Conservation (phyloP, 2,329 filamentous ascomycete species). For the Gaeumannomyces tritici region DNA sequence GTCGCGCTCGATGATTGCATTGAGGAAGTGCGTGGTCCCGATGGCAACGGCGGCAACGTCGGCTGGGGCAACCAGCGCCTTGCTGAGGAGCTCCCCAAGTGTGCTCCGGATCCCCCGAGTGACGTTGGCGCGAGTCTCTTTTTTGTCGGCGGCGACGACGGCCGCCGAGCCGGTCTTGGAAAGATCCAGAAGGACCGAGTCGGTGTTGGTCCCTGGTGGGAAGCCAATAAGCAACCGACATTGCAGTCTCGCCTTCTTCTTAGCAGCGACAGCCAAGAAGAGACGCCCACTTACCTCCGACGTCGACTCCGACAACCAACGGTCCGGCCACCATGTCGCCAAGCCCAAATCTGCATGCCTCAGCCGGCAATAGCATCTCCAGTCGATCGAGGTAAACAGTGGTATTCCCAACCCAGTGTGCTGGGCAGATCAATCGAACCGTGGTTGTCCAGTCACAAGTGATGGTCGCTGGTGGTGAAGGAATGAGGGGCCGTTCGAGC, state of each 20-base stretch:
- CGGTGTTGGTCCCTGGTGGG: constrained; percentile 35
- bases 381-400: not conserved
- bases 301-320: constrained; percentile 2
- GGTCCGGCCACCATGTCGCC: not conserved
- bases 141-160: constrained; percentile 39
- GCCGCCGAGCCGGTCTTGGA: constrained; percentile 23
- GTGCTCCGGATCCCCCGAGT: constrained; percentile 35
- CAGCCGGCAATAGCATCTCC: no score
- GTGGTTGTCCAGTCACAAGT: not conserved
- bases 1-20: constrained; percentile 46
- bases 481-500: not conserved
- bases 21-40: constrained; percentile 49
- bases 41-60: constrained; percentile 39
- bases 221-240: not conserved
- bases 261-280: not conserved
- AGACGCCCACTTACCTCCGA: not conserved
- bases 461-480: not conserved
- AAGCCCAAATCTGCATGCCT: not conserved
- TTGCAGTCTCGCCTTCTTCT: not conserved
- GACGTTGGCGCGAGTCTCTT: constrained; percentile 36
- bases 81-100: constrained; percentile 31
- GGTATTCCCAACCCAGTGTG: not conserved
- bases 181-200: constrained; percentile 40
- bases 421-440: not conserved
- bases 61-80: constrained; percentile 12